phyloP scores from a whole-genome alignment of 306 rosid species.

The Quercus rubra region DNA sequence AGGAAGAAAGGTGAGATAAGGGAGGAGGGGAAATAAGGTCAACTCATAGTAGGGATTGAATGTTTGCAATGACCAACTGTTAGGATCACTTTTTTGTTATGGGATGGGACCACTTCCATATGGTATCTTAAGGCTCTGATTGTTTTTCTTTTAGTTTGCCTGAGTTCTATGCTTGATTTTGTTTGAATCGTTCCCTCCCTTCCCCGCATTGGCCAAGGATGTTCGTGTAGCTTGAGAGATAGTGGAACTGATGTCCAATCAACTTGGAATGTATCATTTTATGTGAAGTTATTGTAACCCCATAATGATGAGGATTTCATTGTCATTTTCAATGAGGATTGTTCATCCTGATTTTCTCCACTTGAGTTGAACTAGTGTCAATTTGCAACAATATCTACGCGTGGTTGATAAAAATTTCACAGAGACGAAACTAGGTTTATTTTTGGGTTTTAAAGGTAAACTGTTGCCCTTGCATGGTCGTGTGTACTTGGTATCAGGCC shows the following conservation, averaged over 20 bases:
- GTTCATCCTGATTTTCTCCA: not conserved
- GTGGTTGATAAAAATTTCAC: no score
- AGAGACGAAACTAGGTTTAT: no score
- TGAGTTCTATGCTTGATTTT: conserved; percentile 6
- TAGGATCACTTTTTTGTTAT: not conserved
- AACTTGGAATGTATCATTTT: not conserved
- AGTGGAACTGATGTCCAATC: not conserved
- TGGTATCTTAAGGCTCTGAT: not conserved
- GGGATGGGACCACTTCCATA: not conserved
- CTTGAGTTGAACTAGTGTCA: not conserved
- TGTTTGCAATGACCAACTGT: not conserved
- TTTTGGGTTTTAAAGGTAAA: no score
- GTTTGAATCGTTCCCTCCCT: not conserved
- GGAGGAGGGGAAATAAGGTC: conserved; percentile 2
- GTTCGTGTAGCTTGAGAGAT: not conserved
- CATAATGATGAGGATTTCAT: not conserved
- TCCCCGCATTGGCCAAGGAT: not conserved
- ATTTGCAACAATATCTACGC: no score
- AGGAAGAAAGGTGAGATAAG: conserved; percentile 4
- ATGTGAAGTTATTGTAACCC: not conserved
- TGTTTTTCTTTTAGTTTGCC: not conserved
- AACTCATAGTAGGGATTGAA: conserved; percentile 1
- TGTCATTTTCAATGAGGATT: not conserved
- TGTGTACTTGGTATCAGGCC: no score
- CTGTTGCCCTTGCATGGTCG: no score